Evolutionary conservation across 352 stramenopile genomes (phyloP).

Genomic region (Phytopythium oedochilum): DNA sequence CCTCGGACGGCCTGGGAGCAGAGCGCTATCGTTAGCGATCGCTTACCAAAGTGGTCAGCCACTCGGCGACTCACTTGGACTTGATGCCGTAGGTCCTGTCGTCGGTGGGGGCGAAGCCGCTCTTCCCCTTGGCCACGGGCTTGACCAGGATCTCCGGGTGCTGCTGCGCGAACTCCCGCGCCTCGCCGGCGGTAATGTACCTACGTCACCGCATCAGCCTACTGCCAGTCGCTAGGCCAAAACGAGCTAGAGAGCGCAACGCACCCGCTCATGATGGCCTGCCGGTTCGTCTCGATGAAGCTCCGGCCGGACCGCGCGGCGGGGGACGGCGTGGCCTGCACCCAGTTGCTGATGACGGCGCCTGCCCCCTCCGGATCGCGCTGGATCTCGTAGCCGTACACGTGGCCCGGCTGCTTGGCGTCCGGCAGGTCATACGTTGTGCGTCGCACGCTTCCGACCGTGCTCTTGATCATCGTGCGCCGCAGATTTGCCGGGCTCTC

Average conservation of each 20-base stretch:
- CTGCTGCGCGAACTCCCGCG: slow-evolving; percentile 57
- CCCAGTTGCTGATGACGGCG: slow-evolving; percentile 71
- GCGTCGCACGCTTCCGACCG: slow-evolving; percentile 52
- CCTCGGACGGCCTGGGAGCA: slow-evolving; percentile 50
- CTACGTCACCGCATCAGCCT: slow-evolving; percentile 11
- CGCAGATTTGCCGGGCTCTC: slow-evolving; percentile 36
- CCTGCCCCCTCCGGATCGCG: slow-evolving; percentile 70
- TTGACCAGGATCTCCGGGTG: slow-evolving; percentile 75
- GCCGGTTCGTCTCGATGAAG: slow-evolving; percentile 80
- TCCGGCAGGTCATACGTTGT: slow-evolving; percentile 71
- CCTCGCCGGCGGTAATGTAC: slow-evolving; percentile 48
- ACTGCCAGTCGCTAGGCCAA: too few relatives aligned
- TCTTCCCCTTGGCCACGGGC: slow-evolving; percentile 47
- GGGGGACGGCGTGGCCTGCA: slow-evolving; percentile 56
- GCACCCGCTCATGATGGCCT: slow-evolving; percentile 53
- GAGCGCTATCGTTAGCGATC: too few relatives aligned
- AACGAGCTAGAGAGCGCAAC: background rate
- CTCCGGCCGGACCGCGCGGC: slow-evolving; percentile 55
- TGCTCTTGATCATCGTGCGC: slow-evolving; percentile 83
- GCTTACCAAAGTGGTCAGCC: too few relatives aligned
- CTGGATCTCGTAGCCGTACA: slow-evolving; percentile 67
- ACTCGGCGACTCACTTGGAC: slow-evolving; percentile 66
- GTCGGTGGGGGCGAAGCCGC: slow-evolving; percentile 42
- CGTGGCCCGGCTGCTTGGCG: slow-evolving; percentile 45
- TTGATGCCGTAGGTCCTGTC: slow-evolving; percentile 73